Percentiles rank a stretch among this genome's conserved stretches.
These are phyloP conservation scores for Annulohypoxylon truncatum DNA, from an alignment of 2,329 filamentous ascomycete genomes.

Conservation along the genomic window DNA sequence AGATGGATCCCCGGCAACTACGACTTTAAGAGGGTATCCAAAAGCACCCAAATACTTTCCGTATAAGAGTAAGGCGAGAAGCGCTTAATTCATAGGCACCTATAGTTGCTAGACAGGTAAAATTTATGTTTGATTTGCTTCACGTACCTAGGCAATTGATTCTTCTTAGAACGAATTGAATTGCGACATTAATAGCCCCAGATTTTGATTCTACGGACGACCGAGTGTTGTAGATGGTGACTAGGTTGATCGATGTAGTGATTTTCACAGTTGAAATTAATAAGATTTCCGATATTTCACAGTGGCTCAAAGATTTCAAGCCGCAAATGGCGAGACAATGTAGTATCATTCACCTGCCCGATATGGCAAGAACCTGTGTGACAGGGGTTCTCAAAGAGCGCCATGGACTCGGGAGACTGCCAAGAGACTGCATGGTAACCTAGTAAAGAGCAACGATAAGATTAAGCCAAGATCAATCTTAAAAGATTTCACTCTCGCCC, in stretches of 20 bases:
- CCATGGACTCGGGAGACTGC: slow-evolving; percentile 12
- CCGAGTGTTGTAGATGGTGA: too few relatives aligned
- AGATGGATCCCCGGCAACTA: slow-evolving; percentile 1
- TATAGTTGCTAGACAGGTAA: too few relatives aligned
- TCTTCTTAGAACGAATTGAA: neutral
- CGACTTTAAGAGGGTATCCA: neutral
- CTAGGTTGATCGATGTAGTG: too few relatives aligned
- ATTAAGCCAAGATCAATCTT: slow-evolving; percentile 6
- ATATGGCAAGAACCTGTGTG: slow-evolving; percentile 13
- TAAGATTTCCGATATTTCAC: too few relatives aligned
- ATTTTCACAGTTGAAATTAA: too few relatives aligned
- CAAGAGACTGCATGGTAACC: slow-evolving; percentile 1
- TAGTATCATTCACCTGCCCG: slow-evolving; percentile 23
- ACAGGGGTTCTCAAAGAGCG: slow-evolving; percentile 17
- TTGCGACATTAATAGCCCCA: neutral
- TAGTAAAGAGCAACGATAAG: slow-evolving; percentile 8
- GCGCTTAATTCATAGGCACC: neutral
- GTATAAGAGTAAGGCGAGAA: slow-evolving; percentile 13
- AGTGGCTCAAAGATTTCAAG: neutral
- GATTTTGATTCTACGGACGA: too few relatives aligned
- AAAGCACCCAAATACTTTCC: slow-evolving; percentile 40
- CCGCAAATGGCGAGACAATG: neutral
- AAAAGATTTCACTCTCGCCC: slow-evolving; percentile 70
- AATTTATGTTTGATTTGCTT: too few relatives aligned
- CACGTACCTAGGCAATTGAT: neutral